Conservation (phyloP, 2,329 filamentous ascomycete species). For the Beauveria rudraprayagi region DNA sequence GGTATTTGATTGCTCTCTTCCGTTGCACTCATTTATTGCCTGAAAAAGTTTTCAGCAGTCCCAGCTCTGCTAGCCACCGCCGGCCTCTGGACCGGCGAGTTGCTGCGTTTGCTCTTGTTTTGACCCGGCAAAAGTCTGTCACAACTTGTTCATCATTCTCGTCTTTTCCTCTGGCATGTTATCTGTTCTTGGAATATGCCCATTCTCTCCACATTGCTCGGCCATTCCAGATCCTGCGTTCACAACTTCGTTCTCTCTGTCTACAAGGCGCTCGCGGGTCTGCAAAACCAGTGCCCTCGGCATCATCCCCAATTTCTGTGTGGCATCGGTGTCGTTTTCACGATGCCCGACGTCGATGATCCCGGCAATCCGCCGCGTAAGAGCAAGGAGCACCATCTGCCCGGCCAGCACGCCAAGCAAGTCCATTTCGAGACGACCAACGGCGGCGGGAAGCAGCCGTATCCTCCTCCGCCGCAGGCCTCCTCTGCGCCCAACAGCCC, state of each 20-base stretch:
- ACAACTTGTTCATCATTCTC: not conserved
- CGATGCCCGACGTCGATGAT: slow-evolving; percentile 5
- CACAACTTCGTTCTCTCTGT: not conserved
- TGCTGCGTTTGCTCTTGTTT: not conserved
- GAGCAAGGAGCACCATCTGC: not conserved
- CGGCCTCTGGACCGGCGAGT: not conserved
- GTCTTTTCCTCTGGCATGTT: not conserved
- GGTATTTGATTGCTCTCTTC: not conserved
- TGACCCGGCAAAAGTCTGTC: not conserved
- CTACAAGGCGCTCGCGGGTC: not conserved
- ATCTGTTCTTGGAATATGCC: not conserved
- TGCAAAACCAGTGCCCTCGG: not conserved
- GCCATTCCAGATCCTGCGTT: not conserved
- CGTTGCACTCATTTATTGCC: not conserved
- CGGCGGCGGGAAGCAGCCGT: not conserved
- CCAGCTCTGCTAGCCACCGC: not conserved
- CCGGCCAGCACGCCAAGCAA: not conserved
- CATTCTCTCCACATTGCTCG: not conserved
- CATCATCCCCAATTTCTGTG: not conserved
- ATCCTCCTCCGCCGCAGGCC: not conserved
- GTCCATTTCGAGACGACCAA: slow-evolving; percentile 6
- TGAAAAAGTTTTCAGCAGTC: slow-evolving; percentile 2
- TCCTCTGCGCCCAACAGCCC: not conserved
- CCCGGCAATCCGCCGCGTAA: not conserved
- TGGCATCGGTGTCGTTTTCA: not conserved